Conservation (phyloP, 257 asterid species). For the Leptodermis oblonga region DNA sequence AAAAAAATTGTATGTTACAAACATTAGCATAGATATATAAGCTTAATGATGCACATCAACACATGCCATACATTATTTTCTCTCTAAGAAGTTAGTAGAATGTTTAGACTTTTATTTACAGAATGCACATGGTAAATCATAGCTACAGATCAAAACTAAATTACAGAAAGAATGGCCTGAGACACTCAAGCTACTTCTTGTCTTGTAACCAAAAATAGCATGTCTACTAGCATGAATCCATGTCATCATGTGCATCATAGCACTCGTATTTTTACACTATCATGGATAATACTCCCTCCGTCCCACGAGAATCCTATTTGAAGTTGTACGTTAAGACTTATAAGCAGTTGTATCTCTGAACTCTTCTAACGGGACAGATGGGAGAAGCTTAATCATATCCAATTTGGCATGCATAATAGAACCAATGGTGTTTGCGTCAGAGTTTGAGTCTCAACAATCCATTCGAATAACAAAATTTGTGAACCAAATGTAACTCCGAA, state of each 20-base stretch:
- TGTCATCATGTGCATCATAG: not conserved
- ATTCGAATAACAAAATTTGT: not conserved
- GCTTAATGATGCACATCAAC: not conserved
- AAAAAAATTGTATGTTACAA: not conserved
- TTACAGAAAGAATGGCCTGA: not conserved
- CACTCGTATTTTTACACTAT: not conserved
- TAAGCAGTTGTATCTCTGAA: too few species aligned
- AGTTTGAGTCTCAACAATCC: not conserved
- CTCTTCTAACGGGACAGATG: too few species aligned
- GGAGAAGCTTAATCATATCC: not conserved
- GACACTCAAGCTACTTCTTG: not conserved
- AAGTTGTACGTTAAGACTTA: too few species aligned
- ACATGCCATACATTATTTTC: not conserved
- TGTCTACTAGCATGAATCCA: not conserved
- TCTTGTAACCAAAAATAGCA: not conserved
- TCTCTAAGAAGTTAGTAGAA: not conserved
- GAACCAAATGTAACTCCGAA: not conserved
- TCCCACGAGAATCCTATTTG: too few species aligned
- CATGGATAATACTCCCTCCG: too few species aligned
- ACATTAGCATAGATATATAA: not conserved
- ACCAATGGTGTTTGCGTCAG: not conserved
- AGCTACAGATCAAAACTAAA: not conserved
- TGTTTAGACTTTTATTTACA: not conserved
- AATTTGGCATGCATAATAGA: not conserved
- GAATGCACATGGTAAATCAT: not conserved